phyloP scores from a whole-genome alignment of 2,329 filamentous ascomycete genomes.

The Tolypocladium tundrense region DNA sequence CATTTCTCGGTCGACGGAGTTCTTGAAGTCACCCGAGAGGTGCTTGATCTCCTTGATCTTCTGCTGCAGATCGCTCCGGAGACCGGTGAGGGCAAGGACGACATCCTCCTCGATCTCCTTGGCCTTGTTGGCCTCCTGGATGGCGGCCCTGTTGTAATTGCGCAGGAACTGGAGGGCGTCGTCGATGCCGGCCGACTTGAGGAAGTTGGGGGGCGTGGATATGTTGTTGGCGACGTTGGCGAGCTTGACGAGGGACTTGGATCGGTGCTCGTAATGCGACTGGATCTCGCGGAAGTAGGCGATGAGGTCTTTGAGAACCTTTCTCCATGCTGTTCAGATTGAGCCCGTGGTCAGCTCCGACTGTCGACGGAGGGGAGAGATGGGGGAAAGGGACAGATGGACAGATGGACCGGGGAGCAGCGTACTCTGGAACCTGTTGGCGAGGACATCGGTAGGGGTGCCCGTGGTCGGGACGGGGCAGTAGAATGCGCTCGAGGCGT shows the following conservation, averaged over 20 bases:
- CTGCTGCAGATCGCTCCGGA: constrained; percentile 80
- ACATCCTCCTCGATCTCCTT: constrained; percentile 87
- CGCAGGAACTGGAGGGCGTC: constrained; percentile 76
- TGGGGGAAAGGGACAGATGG: background rate
- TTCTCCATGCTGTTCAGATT: constrained; percentile 68
- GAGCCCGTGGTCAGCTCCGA: background rate
- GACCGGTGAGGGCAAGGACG: constrained; percentile 72
- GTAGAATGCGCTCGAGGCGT: constrained; percentile 74
- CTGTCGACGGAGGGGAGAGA: background rate
- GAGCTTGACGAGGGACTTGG: constrained; percentile 74
- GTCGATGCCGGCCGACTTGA: constrained; percentile 72
- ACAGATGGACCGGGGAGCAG: constrained; percentile 1
- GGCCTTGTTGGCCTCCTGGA: constrained; percentile 77
- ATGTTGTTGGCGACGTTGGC: constrained; percentile 79
- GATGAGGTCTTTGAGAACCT: constrained; percentile 89
- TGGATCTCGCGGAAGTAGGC: constrained; percentile 90
- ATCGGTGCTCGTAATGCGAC: constrained; percentile 73
- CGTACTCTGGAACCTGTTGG: constrained; percentile 80
- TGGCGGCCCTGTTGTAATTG: constrained; percentile 70
- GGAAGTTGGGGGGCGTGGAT: constrained; percentile 62
- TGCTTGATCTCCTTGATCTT: constrained; percentile 99
- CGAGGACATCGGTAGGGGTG: constrained; percentile 78
- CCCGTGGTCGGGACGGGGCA: constrained; percentile 82
- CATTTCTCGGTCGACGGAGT: constrained; percentile 91
- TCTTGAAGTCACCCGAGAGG: constrained; percentile 91